Base-by-base conservation (phyloP, 108 stramenopile genomes). In the Cyclotella distinguenda region DNA sequence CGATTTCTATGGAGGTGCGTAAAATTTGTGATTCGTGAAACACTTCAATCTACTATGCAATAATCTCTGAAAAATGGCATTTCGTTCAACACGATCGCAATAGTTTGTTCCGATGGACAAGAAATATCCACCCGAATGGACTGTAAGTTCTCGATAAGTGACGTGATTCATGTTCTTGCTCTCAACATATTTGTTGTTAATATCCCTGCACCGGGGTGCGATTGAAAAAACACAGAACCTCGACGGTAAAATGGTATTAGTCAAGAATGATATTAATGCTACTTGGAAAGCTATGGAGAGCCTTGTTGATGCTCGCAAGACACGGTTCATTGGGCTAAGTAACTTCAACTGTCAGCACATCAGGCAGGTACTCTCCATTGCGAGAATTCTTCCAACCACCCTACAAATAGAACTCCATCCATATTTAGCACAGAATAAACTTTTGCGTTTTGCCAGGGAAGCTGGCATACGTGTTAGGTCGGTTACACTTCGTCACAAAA, bases 61-160 rank as follows among this genome's bases (percentile, higher is more conserved):
- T 6, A 43, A 27, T 35, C 2, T 42, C n/a, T 28, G 42, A 16
- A 22, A 40, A 22, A 1, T 26, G 19, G 35, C 55, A 23, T 39
- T 40, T 58, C 12, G 12, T 26, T 18, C 26, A 19, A 34, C 32
- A 22, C 36, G n/a, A 35, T 33, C 52, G 16, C 21, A 0, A 34
- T 25, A 66, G 72, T 94, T 72, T 78, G 92, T 91, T 45, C 91
- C 86, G 9, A 88, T 93, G 55, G 93, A 89, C 32, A 50, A 62
- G 27, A 86, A 91, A 53, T 97, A 97, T 66, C 96, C 96, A 18
- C 96, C 96, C 0, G 96, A 95, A 78, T 97, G 96, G 96, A 77
- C 65, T 4, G 58, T 59, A 26, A 59, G 58, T 59, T 43, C n/a
- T 21, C 15, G 6, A 43, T 43, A 9, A 11, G n/a, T n/a, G n/a